These are phyloP conservation scores for Sclerospora graminicola DNA, from an alignment of 352 stramenopile species.

Conservation along the genomic window DNA sequence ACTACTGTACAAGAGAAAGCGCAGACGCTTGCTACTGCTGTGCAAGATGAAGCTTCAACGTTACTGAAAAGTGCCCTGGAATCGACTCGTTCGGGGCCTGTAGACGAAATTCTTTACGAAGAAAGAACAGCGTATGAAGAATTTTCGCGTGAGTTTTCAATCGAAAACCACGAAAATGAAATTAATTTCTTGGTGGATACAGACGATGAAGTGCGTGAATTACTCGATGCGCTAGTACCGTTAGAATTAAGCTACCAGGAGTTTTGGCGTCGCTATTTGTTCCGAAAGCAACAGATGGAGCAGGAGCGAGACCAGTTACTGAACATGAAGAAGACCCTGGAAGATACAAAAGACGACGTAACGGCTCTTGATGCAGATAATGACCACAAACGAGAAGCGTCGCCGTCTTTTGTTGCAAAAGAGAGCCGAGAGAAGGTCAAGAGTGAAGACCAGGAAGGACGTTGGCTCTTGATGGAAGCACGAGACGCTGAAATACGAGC, in stretches of 20 bases:
- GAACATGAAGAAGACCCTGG: slow-evolving; percentile 16
- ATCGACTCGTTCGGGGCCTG: slow-evolving; percentile 38
- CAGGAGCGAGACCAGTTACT: slow-evolving; percentile 4
- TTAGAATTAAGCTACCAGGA: slow-evolving; percentile 70
- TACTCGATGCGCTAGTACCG: slow-evolving; percentile 67
- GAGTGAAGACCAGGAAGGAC: slow-evolving; percentile 25
- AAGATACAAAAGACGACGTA: slow-evolving; percentile 11
- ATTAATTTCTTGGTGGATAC: slow-evolving; percentile 49
- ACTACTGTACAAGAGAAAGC: slow-evolving; percentile 64
- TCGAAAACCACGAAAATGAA: slow-evolving; percentile 61
- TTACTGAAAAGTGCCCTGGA: slow-evolving; percentile 56
- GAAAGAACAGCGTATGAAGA: slow-evolving; percentile 62
- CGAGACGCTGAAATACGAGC: slow-evolving; percentile 34
- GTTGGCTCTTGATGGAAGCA: slow-evolving; percentile 28
- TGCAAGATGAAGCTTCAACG: slow-evolving; percentile 64
- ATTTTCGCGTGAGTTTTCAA: slow-evolving; percentile 50
- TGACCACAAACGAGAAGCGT: slow-evolving; percentile 5
- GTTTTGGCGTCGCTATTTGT: slow-evolving; percentile 81
- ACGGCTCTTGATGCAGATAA: slow-evolving; percentile 13
- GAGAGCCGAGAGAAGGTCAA: slow-evolving; percentile 7
- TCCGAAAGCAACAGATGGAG: slow-evolving; percentile 39
- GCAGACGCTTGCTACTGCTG: slow-evolving; percentile 52
- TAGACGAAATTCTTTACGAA: slow-evolving; percentile 80
- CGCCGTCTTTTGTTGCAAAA: not conserved
- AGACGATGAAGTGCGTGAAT: slow-evolving; percentile 36